A percentile compares a stretch with the other conserved stretches of the same genome.
Conservation (phyloP, 768 basidiomycete species). For the Lactarius deliciosus region DNA sequence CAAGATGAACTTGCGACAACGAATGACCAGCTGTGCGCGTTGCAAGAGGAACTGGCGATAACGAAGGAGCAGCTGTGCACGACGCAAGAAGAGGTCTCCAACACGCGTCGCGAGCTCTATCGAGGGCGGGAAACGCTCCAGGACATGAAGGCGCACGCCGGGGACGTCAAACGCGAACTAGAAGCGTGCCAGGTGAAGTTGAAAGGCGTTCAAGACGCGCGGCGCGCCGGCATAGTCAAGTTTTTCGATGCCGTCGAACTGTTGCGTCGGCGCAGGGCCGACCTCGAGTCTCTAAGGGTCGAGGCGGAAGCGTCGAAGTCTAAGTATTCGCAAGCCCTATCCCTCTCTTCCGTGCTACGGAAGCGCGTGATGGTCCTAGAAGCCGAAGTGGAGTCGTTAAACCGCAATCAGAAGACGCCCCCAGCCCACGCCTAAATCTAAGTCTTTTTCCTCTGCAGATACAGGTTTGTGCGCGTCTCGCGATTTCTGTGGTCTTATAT, state of each 20-base stretch:
- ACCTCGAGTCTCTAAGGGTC: constrained; percentile 9
- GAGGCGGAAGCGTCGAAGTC: neutral
- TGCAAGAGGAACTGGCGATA: neutral
- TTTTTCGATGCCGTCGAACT: neutral
- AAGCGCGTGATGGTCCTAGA: constrained; percentile 10
- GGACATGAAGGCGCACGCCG: neutral
- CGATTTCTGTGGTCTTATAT: neutral
- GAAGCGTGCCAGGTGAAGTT: neutral
- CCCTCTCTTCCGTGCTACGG: constrained; percentile 1
- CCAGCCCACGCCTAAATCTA: neutral
- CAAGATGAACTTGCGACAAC: constrained; percentile 7
- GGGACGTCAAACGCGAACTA: neutral
- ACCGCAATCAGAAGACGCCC: neutral
- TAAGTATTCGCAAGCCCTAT: constrained; percentile 1
- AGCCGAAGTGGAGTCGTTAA: constrained; percentile 11
- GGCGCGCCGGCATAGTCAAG: neutral
- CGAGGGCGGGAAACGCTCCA: neutral
- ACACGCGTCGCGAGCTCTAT: neutral
- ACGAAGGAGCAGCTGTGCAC: neutral
- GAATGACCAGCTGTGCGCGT: neutral
- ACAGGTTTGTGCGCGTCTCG: neutral
- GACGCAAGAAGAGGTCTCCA: neutral
- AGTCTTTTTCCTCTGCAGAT: neutral
- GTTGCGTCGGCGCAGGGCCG: neutral
- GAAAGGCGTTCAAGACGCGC: constrained; percentile 10